Evolutionary conservation across 352 stramenopile genomes (phyloP).

Genomic region (Aphanomyces euteiches): DNA sequence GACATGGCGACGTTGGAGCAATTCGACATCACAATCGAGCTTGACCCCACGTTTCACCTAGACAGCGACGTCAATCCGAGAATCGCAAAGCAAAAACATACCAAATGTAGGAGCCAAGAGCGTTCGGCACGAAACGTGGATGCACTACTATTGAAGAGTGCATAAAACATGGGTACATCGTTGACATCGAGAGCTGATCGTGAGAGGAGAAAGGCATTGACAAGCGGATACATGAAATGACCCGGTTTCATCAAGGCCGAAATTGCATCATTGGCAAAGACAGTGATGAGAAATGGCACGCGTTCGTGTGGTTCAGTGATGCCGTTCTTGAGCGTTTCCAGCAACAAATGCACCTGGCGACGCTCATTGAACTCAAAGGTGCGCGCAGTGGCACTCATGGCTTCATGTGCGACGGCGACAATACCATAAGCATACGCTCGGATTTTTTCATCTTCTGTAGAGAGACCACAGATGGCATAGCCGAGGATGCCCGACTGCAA

Average conservation of each 20-base stretch:
- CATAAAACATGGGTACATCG: slow-evolving; percentile 87
- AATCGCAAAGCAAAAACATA: slow-evolving; percentile 35
- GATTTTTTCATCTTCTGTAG: slow-evolving; percentile 51
- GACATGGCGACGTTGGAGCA: slow-evolving; percentile 74
- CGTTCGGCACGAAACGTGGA: slow-evolving; percentile 77
- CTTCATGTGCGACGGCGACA: slow-evolving; percentile 68
- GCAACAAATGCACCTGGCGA: slow-evolving; percentile 70
- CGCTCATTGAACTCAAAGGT: slow-evolving; percentile 61
- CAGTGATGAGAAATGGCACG: slow-evolving; percentile 70
- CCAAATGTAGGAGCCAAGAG: slow-evolving; percentile 73
- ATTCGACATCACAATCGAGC: slow-evolving; percentile 55
- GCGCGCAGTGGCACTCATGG: slow-evolving; percentile 49
- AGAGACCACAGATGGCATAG: slow-evolving; percentile 60
- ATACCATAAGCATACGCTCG: slow-evolving; percentile 71
- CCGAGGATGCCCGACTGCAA: slow-evolving; percentile 72
- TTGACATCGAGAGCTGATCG: slow-evolving; percentile 67
- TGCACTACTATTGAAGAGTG: slow-evolving; percentile 76
- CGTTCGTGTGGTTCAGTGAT: slow-evolving; percentile 46
- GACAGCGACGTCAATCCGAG: neutral
- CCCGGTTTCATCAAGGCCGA: slow-evolving; percentile 59
- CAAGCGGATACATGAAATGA: slow-evolving; percentile 67
- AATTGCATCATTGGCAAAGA: slow-evolving; percentile 79
- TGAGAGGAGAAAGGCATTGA: slow-evolving; percentile 84
- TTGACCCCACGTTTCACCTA: slow-evolving; percentile 49
- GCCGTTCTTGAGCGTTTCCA: slow-evolving; percentile 72